Base-by-base conservation (phyloP, 345 rosid genomes). In the rapeseed (Brassica napus) region DNA sequence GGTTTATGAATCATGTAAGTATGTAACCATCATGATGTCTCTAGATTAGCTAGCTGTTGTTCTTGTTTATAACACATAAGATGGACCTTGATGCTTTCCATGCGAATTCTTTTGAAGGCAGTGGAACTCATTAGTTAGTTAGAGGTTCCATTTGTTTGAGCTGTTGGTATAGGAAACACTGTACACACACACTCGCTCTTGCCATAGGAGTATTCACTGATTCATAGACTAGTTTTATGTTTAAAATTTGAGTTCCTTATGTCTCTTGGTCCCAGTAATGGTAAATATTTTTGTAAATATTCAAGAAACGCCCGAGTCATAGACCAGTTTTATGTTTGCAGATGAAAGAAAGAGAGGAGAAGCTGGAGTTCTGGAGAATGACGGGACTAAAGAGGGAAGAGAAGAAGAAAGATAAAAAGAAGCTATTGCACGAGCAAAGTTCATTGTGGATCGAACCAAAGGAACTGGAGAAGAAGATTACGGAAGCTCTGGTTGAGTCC, bases 321-420 rank as follows among this genome's bases (percentile, higher is more conserved):
- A 15, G 47, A 69, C 67, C 0, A 8, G 37, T 57, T 71, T 21
- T 21, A 1, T 21, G 23, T 26, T 14, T 84, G 80, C 85, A 94
- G 98, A 52, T 89, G 86, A 89, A 90, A 85, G 98, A 94, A 83
- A 89, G 94, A 81, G 78, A 74, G 0, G 94, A 89, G 75, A 94
- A 91, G 84, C 93, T 94, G 42, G 93, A 94, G 79, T 63, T 80
- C 42, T 94, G 98, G 97, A 89, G 83, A 75, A 86, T 83, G 91
- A 86, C 80, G 63, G 92, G 85, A 68, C 47, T 64, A 32, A 6
- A 1, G 18, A 88, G 85, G 68, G 86, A 84, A 74, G 85, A 83
- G 65, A 86, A 88, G 83, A 86, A 84, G 39, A 82, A 83, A 68
- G 88, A 77, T 82, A 81, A 62, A 15, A 39, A 54, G 30, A 87